Percentiles rank a stretch among this genome's conserved stretches.
phyloP scores from a whole-genome alignment of 2,329 filamentous ascomycete genomes.

The Byssochlamys sp. region DNA sequence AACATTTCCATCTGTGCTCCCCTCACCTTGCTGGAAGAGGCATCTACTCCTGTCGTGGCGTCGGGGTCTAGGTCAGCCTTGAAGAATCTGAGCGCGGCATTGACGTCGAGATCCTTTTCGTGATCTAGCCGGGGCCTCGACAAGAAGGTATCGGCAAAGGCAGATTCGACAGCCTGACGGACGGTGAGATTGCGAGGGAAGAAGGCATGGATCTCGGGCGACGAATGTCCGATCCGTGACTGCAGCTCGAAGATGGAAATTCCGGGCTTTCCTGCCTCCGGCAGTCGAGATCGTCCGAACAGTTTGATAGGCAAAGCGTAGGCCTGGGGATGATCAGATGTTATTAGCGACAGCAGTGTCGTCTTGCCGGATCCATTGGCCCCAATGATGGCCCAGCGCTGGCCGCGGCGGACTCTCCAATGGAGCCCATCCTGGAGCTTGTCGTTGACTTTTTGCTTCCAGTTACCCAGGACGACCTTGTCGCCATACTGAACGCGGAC shows the following conservation, averaged over 20 bases:
- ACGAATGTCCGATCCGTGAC: constrained; percentile 78
- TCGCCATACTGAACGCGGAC: constrained; percentile 71
- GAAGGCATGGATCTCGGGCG: constrained; percentile 85
- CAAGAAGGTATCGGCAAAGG: constrained; percentile 82
- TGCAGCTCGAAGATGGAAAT: constrained; percentile 92
- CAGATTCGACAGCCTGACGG: constrained; percentile 67
- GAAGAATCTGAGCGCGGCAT: constrained; percentile 67
- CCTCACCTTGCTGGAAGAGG: background rate
- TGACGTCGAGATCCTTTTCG: constrained; percentile 51
- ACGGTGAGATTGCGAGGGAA: constrained; percentile 72
- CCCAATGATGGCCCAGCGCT: constrained; percentile 87
- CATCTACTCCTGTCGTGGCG: constrained; percentile 9
- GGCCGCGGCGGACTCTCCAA: constrained; percentile 73
- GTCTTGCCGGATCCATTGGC: constrained; percentile 94
- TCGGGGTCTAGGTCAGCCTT: constrained; percentile 62
- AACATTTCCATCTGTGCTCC: constrained; percentile 6
- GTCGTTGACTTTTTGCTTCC: constrained; percentile 52
- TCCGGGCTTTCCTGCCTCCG: constrained; percentile 59
- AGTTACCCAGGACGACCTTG: constrained; percentile 70
- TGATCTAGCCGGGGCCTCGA: constrained; percentile 56
- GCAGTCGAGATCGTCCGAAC: constrained; percentile 73
- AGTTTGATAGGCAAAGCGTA: constrained; percentile 80
- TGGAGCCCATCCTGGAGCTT: constrained; percentile 53
- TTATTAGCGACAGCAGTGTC: constrained; percentile 81
- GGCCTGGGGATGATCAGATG: constrained; percentile 88